phyloP scores from a whole-genome alignment of 2,329 filamentous ascomycete species.

The Epichloe uncinata region DNA sequence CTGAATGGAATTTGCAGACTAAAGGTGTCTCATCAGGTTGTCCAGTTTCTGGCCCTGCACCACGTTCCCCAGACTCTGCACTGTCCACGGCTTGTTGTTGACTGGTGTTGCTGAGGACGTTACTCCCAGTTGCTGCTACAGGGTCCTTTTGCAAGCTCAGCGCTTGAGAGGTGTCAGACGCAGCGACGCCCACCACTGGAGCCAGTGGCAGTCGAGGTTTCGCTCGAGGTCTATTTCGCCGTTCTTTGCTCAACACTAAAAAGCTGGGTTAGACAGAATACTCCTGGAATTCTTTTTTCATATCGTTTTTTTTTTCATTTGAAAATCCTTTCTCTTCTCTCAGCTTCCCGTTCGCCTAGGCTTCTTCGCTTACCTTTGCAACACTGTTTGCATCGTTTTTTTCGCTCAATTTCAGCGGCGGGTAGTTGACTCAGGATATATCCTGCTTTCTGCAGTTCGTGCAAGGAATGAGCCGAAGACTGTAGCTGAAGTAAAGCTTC shows the following conservation, averaged over 20 bases:
- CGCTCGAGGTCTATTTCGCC: background rate
- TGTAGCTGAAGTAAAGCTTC: constrained; percentile 11
- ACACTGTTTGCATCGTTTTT: constrained; percentile 18
- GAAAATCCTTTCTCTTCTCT: too few relatives aligned
- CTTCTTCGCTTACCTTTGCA: constrained; percentile 10
- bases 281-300: background rate
- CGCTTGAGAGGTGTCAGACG: background rate
- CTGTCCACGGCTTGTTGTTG: background rate
- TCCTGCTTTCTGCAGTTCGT: constrained; percentile 13
- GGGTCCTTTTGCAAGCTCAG: background rate
- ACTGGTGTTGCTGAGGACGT: background rate
- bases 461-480: constrained; percentile 8
- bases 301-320: background rate
- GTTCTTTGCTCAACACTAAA: background rate
- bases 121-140: background rate
- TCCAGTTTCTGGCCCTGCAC: background rate
- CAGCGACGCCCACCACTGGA: background rate
- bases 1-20: constrained; percentile 17
- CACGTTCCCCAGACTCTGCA: background rate
- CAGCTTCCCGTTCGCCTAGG: background rate
- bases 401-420: constrained; percentile 15
- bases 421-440: constrained; percentile 16
- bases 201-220: background rate
- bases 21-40: background rate
- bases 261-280: background rate